Evolutionary conservation across 2,329 filamentous ascomycete genomes (phyloP).

Genomic region (Lizonia empirigonia): DNA sequence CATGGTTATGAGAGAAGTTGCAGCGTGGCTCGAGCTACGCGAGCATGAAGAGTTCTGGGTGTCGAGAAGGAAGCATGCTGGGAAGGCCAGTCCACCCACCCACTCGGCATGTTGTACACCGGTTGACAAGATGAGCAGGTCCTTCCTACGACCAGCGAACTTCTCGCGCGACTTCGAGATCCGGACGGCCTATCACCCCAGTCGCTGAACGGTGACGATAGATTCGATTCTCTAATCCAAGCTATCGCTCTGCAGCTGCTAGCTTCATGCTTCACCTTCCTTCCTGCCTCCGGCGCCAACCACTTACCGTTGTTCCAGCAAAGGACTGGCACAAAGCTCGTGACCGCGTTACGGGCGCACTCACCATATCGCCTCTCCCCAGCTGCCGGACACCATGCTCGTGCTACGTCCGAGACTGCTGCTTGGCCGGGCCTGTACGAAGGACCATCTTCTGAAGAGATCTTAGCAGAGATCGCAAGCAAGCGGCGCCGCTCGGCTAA

Average conservation of each 20-base stretch:
- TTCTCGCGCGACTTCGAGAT: background rate
- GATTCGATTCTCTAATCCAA: conserved; percentile 22
- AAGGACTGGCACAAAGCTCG: background rate
- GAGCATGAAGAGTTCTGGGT: conserved; percentile 24
- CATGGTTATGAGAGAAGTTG: conserved; percentile 23
- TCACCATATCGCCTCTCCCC: conserved; percentile 28
- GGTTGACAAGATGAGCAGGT: background rate
- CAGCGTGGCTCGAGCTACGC: conserved; percentile 25
- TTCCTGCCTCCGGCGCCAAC: conserved; percentile 17
- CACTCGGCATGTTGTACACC: background rate
- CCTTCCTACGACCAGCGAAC: background rate
- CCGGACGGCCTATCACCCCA: background rate
- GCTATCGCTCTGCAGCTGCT: conserved; percentile 33
- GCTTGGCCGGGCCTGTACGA: conserved; percentile 29
- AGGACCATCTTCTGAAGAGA: conserved; percentile 21
- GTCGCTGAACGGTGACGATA: background rate
- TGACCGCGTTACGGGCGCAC: conserved; percentile 28
- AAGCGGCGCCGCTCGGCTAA: background rate
- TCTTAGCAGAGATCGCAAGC: background rate
- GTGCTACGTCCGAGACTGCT: conserved; percentile 25
- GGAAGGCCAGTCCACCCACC: background rate
- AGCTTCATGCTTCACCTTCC: conserved; percentile 32
- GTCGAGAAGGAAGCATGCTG: background rate
- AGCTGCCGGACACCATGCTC: conserved; percentile 35
- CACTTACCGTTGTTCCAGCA: conserved; percentile 18